These are phyloP conservation scores for Xylona heveae DNA, from an alignment of 495 filamentous ascomycete species.

Conservation along the genomic window DNA sequence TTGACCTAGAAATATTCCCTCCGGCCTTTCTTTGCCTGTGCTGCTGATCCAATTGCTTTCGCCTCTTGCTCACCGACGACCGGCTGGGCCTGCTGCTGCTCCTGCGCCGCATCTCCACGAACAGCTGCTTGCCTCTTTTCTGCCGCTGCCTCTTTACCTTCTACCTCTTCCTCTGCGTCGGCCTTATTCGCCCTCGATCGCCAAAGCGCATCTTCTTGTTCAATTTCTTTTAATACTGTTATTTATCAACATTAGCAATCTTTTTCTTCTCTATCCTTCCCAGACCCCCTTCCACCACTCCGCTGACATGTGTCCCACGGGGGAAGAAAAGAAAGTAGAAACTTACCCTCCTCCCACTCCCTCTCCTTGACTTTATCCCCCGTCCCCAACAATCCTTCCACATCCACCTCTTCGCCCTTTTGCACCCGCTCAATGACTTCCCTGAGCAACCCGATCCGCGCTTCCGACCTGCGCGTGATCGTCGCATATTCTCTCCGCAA, in stretches of 20 bases:
- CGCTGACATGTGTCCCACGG: constrained; percentile 3
- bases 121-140: no score
- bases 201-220: constrained; percentile 50
- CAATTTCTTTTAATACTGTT: constrained; percentile 59
- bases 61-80: no score
- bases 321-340: not conserved
- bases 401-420: constrained; percentile 75
- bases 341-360: constrained; percentile 72
- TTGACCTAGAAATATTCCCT: no score
- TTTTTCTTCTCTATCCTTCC: constrained; percentile 9
- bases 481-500: constrained; percentile 51
- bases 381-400: constrained; percentile 62
- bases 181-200: no score
- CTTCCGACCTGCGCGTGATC: constrained; percentile 54
- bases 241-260: constrained; percentile 1
- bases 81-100: no score
- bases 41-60: no score
- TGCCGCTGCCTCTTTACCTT: no score
- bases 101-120: no score
- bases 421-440: constrained; percentile 72
- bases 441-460: constrained; percentile 50
- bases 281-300: not conserved
- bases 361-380: constrained; percentile 53
- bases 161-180: no score
- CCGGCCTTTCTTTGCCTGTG: no score